Base-by-base conservation (phyloP, 148 eudicot genomes). In the Rheum nobile region DNA sequence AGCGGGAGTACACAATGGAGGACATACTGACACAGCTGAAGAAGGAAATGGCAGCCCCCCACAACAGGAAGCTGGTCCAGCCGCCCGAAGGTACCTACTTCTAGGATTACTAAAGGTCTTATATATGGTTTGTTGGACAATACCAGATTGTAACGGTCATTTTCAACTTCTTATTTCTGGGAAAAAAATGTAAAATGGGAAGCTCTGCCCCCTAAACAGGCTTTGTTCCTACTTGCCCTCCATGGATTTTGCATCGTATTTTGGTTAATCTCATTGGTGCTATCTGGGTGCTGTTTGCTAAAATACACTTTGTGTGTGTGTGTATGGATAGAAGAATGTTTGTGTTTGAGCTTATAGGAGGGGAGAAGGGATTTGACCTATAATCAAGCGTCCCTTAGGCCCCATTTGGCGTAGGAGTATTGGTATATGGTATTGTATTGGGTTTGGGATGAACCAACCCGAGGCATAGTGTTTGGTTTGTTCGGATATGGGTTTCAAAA, bases 11-110 rank as follows among this genome's bases (percentile, higher is more conserved):
- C 78, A 81, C 83, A 21, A 81, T 81, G 83, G 83, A 81, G 77
- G 76, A 81, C 48, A 71, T 81, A 44, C 75, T 81, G 57, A 75
- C 73, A 8, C 83, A 81, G 76, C 78, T 77, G 81, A 74, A 65
- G 67, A 79, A 79, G 57, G 81, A 79, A 41, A 79, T 79, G 82
- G 78, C 78, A 34, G 75, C 84, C 26, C 76, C 81, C 37, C 79
- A 81, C 70, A 81, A 81, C 84, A 65, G 78, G 12, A 81, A 81
- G 78, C 84, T 81, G 21, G 84, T 79, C 35, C 84, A 81, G 81
- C 84, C 84, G 24, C 84, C 84, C 14, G 84, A 81, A 81, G 84
- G 84, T 34, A 78, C 84, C 46, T 75, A 72, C 61, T 81, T 71
- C 71, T 71, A 46, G 75, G 48, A 44, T 43, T 43, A 43, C 14